These are phyloP conservation scores for Aspergillus campestris DNA, from an alignment of 495 filamentous ascomycete species.

Conservation along the genomic window DNA sequence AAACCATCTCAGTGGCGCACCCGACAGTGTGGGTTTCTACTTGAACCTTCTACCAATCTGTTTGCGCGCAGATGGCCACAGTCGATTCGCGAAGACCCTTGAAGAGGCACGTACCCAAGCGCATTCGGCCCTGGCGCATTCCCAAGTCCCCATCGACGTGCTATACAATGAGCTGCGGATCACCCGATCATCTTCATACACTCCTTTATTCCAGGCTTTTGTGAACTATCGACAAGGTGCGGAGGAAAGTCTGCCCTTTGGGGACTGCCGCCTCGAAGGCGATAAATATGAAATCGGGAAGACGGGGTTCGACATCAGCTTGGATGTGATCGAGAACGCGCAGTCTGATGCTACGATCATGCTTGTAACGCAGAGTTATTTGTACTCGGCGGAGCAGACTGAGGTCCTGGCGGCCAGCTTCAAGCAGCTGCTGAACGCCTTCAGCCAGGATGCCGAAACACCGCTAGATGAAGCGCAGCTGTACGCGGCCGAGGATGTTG, in stretches of 20 bases:
- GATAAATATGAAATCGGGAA: slow-evolving; percentile 6
- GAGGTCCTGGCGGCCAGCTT: slow-evolving; percentile 13
- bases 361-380: too few species aligned
- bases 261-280: slow-evolving; percentile 13
- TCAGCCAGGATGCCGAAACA: neutral
- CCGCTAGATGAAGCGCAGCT: neutral
- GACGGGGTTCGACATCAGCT: slow-evolving; percentile 20
- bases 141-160: slow-evolving; percentile 29
- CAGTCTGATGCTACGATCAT: neutral
- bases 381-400: too few species aligned
- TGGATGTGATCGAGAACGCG: slow-evolving; percentile 14
- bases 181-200: slow-evolving; percentile 14
- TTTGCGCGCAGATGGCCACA: slow-evolving; percentile 7
- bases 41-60: slow-evolving; percentile 42
- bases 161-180: slow-evolving; percentile 22
- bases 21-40: slow-evolving; percentile 30
- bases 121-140: slow-evolving; percentile 14
- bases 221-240: slow-evolving; percentile 22
- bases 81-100: neutral
- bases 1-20: slow-evolving; percentile 5
- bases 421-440: slow-evolving; percentile 8
- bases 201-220: slow-evolving; percentile 24
- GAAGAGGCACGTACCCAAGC: slow-evolving; percentile 5
- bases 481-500: neutral
- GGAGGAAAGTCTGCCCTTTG: slow-evolving; percentile 6